Percentiles rank a stretch among this genome's conserved stretches.
phyloP scores from a whole-genome alignment of 1,139 yeast genomes.

The Kodamaea alishanica region DNA sequence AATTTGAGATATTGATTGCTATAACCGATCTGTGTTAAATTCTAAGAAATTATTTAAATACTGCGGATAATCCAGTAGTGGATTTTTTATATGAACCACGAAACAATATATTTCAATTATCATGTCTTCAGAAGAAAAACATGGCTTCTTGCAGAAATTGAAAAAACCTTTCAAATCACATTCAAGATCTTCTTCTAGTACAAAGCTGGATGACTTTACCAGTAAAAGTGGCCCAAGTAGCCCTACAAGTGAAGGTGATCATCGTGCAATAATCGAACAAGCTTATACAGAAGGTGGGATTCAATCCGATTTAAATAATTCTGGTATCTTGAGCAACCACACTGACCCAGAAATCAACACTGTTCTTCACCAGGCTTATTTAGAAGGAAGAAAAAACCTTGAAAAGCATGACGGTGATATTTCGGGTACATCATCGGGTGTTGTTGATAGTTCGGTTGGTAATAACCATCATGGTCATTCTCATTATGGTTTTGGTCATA shows the following conservation, averaged over 20 bases:
- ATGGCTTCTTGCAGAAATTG: constrained; percentile 24
- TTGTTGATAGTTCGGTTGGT: too few relatives aligned
- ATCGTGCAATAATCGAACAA: constrained; percentile 11
- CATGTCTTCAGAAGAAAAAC: constrained; percentile 18
- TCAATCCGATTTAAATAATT: constrained; percentile 14
- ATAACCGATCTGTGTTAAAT: too few relatives aligned
- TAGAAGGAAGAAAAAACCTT: constrained; percentile 1
- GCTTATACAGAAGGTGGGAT: constrained; percentile 26
- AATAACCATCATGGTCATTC: neutral
- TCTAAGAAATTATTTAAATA: too few relatives aligned
- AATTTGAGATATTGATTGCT: too few relatives aligned
- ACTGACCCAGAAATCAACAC: constrained; percentile 3
- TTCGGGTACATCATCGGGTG: too few relatives aligned
- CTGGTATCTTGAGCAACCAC: neutral
- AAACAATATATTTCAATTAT: too few relatives aligned
- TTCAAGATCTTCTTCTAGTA: constrained; percentile 17
- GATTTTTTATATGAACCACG: too few relatives aligned
- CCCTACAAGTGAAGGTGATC: neutral
- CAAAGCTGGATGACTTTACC: constrained; percentile 7
- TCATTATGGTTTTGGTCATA: neutral
- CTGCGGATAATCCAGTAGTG: too few relatives aligned
- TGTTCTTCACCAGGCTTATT: neutral
- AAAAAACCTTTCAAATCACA: constrained; percentile 28
- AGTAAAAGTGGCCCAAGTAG: neutral
- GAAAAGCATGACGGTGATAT: neutral